phyloP scores from a whole-genome alignment of 2,329 filamentous ascomycete species.

The Xylariaceae sp. region DNA sequence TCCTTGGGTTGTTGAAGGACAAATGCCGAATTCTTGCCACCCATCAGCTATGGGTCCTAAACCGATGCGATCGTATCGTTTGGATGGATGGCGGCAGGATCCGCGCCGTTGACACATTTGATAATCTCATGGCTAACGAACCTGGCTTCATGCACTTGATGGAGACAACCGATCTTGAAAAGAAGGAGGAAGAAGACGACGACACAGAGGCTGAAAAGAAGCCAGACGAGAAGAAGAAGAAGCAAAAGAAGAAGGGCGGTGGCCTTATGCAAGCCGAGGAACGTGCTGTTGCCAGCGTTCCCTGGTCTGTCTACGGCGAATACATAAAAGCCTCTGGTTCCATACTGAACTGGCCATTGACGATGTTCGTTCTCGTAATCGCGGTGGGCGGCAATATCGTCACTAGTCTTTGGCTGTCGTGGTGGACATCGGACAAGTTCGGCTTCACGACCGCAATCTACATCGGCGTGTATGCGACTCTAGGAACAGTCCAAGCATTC shows the following conservation, averaged over 20 bases:
- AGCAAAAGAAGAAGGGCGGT: constrained; percentile 53
- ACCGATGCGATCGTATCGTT: constrained; percentile 84
- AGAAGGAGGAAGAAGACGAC: constrained; percentile 49
- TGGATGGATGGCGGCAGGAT: constrained; percentile 88
- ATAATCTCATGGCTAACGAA: constrained; percentile 78
- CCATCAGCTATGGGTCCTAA: constrained; percentile 90
- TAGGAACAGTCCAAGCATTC: constrained; percentile 67
- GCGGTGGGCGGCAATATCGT: constrained; percentile 82
- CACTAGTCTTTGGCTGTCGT: constrained; percentile 89
- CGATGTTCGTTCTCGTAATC: constrained; percentile 60
- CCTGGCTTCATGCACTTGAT: constrained; percentile 77
- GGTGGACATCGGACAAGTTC: constrained; percentile 83
- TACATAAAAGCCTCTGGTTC: constrained; percentile 75
- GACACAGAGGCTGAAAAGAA: constrained; percentile 34
- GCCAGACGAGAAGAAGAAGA: constrained; percentile 43
- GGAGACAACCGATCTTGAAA: constrained; percentile 75
- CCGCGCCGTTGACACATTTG: constrained; percentile 81
- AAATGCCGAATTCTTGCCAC: constrained; percentile 91
- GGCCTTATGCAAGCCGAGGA: constrained; percentile 67
- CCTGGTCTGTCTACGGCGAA: constrained; percentile 73
- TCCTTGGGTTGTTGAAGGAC: constrained; percentile 79
- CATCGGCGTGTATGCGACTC: constrained; percentile 66
- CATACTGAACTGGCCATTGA: constrained; percentile 62
- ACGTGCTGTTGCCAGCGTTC: constrained; percentile 70
- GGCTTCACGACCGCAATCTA: constrained; percentile 64